These are phyloP conservation scores for Erodium maritimum DNA, from an alignment of 345 rosid species.

Conservation along the genomic window DNA sequence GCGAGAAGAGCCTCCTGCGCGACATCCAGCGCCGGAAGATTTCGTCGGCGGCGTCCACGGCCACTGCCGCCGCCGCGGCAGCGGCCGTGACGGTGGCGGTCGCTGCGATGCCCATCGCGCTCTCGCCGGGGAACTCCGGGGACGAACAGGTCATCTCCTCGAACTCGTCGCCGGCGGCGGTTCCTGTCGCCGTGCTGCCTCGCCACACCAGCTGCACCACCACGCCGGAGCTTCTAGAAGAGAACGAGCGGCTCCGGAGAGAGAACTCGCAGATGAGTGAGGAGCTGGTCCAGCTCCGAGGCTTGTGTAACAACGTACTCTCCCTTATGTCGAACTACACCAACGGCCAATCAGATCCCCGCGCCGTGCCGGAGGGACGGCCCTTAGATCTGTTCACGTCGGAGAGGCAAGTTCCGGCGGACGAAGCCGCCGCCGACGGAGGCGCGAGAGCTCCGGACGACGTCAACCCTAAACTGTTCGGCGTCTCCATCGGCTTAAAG, in stretches of 20 bases:
- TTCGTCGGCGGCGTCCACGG: conserved; percentile 17
- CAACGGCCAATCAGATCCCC: conserved; percentile 29
- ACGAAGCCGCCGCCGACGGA: not conserved
- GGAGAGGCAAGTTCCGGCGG: conserved; percentile 14
- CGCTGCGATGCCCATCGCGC: conserved; percentile 5
- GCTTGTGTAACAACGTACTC: conserved; percentile 50
- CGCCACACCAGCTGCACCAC: conserved; percentile 49
- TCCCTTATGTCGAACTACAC: conserved; percentile 51
- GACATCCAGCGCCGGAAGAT: conserved; percentile 85
- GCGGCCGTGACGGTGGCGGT: conserved; percentile 20
- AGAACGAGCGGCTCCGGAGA: conserved; percentile 66
- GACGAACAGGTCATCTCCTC: conserved; percentile 71
- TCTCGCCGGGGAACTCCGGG: conserved; percentile 58
- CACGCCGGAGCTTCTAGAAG: conserved; percentile 59
- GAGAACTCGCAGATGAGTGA: conserved; percentile 57
- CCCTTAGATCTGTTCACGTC: conserved; percentile 31
- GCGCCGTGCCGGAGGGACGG: conserved; percentile 33
- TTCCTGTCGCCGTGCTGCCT: conserved; percentile 15
- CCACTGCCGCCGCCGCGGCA: no score
- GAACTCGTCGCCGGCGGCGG: conserved; percentile 30
- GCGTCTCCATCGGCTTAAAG: conserved; percentile 72
- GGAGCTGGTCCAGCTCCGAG: conserved; percentile 54
- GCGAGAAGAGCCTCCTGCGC: conserved; percentile 63
- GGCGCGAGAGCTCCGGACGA: no score
- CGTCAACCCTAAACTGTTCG: conserved; percentile 60